These are phyloP conservation scores for Paraphaeosphaeria minitans DNA, from an alignment of 2,329 filamentous ascomycete genomes.

Conservation along the genomic window DNA sequence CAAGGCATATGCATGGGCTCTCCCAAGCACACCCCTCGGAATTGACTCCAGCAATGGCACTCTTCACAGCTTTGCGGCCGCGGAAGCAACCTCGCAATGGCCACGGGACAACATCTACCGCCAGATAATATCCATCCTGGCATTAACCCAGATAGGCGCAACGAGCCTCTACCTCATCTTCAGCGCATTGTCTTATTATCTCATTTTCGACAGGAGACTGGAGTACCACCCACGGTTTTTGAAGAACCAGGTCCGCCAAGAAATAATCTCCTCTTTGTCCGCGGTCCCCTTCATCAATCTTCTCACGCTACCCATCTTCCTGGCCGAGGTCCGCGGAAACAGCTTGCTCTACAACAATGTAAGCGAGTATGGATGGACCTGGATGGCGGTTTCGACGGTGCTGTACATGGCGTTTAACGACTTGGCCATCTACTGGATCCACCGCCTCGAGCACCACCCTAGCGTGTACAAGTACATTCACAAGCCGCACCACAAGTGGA, in stretches of 20 bases:
- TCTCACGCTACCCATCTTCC: slow-evolving; percentile 54
- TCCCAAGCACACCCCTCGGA: slow-evolving; percentile 15
- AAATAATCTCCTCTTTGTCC: slow-evolving; percentile 51
- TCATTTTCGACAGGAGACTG: slow-evolving; percentile 51
- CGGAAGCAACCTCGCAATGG: slow-evolving; percentile 20
- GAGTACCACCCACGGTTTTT: slow-evolving; percentile 57
- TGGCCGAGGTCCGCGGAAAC: slow-evolving; percentile 55
- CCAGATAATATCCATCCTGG: slow-evolving; percentile 21
- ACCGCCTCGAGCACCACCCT: slow-evolving; percentile 54
- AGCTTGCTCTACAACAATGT: slow-evolving; percentile 51
- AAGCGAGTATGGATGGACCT: slow-evolving; percentile 39
- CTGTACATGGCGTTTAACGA: slow-evolving; percentile 56
- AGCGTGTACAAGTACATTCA: slow-evolving; percentile 55
- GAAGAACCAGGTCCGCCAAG: slow-evolving; percentile 54
- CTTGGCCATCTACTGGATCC: slow-evolving; percentile 56
- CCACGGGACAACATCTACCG: slow-evolving; percentile 27
- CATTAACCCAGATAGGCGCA: slow-evolving; percentile 23
- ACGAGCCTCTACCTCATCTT: slow-evolving; percentile 23
- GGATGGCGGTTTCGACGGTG: slow-evolving; percentile 47
- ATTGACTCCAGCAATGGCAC: slow-evolving; percentile 15
- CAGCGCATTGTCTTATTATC: slow-evolving; percentile 24
- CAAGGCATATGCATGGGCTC: slow-evolving; percentile 23
- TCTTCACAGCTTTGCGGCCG: slow-evolving; percentile 13
- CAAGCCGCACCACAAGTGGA: slow-evolving; percentile 59
- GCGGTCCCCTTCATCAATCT: slow-evolving; percentile 55